These are phyloP conservation scores for Teratosphaeria destructans DNA, from an alignment of 2,329 filamentous ascomycete genomes.

Conservation along the genomic window DNA sequence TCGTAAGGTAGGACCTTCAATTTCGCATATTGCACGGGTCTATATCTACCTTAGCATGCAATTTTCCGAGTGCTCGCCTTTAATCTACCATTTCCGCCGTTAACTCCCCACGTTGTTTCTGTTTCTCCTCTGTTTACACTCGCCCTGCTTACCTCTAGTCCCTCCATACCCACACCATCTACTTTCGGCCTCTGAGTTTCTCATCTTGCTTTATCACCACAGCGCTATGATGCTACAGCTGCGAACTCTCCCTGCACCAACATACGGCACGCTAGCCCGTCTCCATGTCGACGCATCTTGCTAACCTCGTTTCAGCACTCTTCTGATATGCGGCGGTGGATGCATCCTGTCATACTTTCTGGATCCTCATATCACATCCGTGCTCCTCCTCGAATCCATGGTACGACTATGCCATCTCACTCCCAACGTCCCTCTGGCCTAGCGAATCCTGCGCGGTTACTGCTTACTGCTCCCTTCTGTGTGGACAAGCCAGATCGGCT, in stretches of 20 bases:
- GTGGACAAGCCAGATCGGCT: background rate
- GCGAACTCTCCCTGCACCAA: background rate
- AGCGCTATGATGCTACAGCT: background rate
- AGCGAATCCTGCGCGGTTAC: background rate
- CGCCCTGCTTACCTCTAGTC: background rate
- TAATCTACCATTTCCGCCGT: too few species aligned
- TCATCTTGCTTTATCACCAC: background rate
- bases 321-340: background rate
- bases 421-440: background rate
- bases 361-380: background rate
- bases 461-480: background rate
- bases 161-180: background rate
- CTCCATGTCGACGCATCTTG: background rate
- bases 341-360: background rate
- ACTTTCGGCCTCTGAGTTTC: background rate
- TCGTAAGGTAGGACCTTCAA: too few species aligned
- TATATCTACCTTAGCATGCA: too few species aligned
- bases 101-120: background rate
- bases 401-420: background rate
- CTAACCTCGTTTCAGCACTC: background rate
- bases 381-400: background rate
- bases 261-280: background rate
- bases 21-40: too few species aligned
- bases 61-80: too few species aligned
- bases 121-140: background rate